Evolutionary conservation across 805 yeast genomes (phyloP).

Genomic region (Metschnikowia sp.): DNA sequence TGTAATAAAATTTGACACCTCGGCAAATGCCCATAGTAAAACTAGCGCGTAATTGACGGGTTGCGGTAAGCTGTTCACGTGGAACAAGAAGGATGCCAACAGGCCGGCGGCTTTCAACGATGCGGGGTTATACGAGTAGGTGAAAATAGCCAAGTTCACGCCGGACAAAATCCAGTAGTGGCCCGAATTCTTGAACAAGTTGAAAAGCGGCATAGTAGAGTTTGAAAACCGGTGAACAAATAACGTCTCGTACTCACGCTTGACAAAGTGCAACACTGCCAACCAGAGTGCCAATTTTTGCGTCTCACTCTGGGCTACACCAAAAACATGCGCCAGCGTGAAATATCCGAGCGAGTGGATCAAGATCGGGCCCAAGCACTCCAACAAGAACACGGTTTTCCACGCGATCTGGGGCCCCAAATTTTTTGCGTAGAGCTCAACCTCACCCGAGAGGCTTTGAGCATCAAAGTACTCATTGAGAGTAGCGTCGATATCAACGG

Average conservation of each 20-base stretch:
- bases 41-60: constrained; percentile 30
- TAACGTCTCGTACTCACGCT: constrained; percentile 85
- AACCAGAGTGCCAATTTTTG: constrained; percentile 55
- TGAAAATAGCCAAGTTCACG: constrained; percentile 46
- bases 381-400: constrained; percentile 85
- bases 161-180: constrained; percentile 96
- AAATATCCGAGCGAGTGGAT: constrained; percentile 70
- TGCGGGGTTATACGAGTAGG: constrained; percentile 30
- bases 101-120: constrained; percentile 15
- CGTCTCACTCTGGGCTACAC: constrained; percentile 34
- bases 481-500: constrained; percentile 44
- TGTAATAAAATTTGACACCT: constrained; percentile 66
- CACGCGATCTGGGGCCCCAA: constrained; percentile 91
- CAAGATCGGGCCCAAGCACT: constrained; percentile 88
- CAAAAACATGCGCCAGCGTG: constrained; percentile 9
- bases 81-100: constrained; percentile 35
- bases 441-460: constrained; percentile 40
- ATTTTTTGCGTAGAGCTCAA: constrained; percentile 69
- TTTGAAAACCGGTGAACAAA: constrained; percentile 82
- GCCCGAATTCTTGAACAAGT: constrained; percentile 81
- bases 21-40: constrained; percentile 54
- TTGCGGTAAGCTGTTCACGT: constrained; percentile 41
- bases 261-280: constrained; percentile 71
- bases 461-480: constrained; percentile 30
- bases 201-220: constrained; percentile 88